Base-by-base conservation (phyloP, 768 basidiomycete species). In the Nidula microcarpa region DNA sequence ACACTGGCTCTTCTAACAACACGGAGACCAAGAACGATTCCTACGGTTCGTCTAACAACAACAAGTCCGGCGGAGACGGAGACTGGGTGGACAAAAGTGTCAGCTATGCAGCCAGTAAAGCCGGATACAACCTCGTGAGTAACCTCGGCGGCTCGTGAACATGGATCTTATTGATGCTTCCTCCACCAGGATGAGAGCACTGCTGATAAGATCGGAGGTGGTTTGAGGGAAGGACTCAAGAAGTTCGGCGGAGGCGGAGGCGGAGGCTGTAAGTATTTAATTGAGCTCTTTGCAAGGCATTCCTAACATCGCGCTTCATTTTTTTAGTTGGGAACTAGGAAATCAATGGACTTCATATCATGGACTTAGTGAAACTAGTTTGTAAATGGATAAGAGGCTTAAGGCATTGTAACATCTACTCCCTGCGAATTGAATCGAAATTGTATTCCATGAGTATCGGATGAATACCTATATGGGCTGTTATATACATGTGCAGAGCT, bases 101-200 rank as follows among this genome's bases (percentile, higher is more conserved):
- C 49, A 64, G 65, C 54, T 54, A 49, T n/a, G 70, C 60, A 18
- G 74, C 78, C 6, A 52, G 66, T 52, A 70, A 74, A 60, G 72
- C 71, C 30, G 80, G 80, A 0, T 72, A 66, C 57, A 71, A 77
- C 55, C 6, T 81, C 13, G 79, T 82, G 52, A 47, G 77, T 70
- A 8, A 41, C 30, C 35, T 54, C 49, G 43, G 43, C 33, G 16
- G 6, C 5, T 41, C 39, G 39, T 41, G 23, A 30, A 2, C 3
- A 30, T 30, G 23, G 4, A 30, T 30, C 23, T 30, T 30, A 30
- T 30, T 30, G 23, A 30, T 2, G 23, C 23, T 30, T 30, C 23
- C 18, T 34, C 11, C 41, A n/a, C 43, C 53, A 77, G 75, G 68
- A 72, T 50, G 62, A 71, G 7, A 1, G 47, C 5, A 79, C 75